A percentile compares a stretch with the other conserved stretches of the same genome.
These are phyloP conservation scores for Cyberlindnera maclurae DNA, from an alignment of 805 yeast species.

Conservation along the genomic window DNA sequence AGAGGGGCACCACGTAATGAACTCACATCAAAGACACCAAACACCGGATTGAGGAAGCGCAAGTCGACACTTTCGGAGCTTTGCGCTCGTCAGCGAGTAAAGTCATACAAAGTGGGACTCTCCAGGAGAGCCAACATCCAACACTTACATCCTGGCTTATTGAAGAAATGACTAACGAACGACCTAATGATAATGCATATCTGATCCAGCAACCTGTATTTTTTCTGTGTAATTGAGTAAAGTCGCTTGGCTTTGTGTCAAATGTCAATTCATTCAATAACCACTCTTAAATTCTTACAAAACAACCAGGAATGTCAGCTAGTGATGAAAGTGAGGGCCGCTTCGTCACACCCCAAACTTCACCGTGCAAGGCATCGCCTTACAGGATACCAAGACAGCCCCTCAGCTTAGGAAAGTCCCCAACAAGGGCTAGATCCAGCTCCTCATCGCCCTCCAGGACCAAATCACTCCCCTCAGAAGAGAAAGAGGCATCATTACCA, in stretches of 20 bases:
- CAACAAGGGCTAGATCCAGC: not conserved
- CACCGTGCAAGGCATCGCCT: not conserved
- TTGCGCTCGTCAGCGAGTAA: constrained; percentile 8
- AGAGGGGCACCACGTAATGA: too few species aligned
- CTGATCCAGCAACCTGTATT: not conserved
- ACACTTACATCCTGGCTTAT: constrained; percentile 16
- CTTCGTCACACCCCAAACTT: not conserved
- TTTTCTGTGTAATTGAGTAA: not conserved
- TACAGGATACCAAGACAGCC: too few species aligned
- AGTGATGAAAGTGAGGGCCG: not conserved
- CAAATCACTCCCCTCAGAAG: not conserved
- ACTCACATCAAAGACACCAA: too few species aligned
- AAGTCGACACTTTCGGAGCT: constrained; percentile 11
- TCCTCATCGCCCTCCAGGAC: not conserved
- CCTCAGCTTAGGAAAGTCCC: not conserved
- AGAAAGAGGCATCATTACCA: not conserved
- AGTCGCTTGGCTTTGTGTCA: too few species aligned
- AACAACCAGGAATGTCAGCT: too few species aligned
- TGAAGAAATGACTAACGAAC: constrained; percentile 1
- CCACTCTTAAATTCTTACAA: too few species aligned
- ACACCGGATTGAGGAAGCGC: too few species aligned
- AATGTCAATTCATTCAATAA: too few species aligned
- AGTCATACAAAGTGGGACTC: constrained; percentile 20
- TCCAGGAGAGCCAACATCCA: constrained; percentile 18
- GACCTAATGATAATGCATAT: not conserved